Conservation (phyloP, 2,329 filamentous ascomycete species). For the Mariannaea sp. region DNA sequence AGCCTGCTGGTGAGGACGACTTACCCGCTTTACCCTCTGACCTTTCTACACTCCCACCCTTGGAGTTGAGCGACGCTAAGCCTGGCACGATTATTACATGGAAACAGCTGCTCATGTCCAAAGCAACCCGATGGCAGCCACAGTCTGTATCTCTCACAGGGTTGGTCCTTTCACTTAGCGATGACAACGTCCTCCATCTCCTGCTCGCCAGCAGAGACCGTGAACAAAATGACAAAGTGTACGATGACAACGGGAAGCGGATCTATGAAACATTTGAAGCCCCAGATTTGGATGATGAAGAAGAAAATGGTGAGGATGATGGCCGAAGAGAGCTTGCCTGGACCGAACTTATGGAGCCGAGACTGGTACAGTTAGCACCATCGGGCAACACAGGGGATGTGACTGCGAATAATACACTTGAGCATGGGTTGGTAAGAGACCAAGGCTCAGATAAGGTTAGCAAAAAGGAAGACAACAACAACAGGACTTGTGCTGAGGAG, state of each 20-base stretch:
- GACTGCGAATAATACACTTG: constrained; percentile 32
- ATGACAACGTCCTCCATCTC: constrained; percentile 60
- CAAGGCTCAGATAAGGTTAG: constrained; percentile 35
- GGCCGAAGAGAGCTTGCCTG: constrained; percentile 66
- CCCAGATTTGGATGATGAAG: constrained; percentile 65
- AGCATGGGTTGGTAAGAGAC: constrained; percentile 19
- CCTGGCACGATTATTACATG: constrained; percentile 71
- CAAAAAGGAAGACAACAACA: constrained; percentile 25
- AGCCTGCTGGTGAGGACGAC: constrained; percentile 60
- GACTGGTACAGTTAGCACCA: constrained; percentile 57
- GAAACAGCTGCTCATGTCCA: constrained; percentile 66
- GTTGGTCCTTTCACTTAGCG: constrained; percentile 60
- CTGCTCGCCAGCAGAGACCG: constrained; percentile 73
- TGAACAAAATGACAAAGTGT: constrained; percentile 59
- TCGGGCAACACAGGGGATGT: constrained; percentile 34
- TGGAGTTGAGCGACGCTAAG: constrained; percentile 55
- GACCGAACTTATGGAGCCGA: constrained; percentile 69
- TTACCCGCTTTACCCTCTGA: constrained; percentile 66
- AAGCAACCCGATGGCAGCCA: constrained; percentile 69
- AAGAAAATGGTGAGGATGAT: constrained; percentile 63
- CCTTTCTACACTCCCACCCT: constrained; percentile 54
- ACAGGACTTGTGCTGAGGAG: constrained; percentile 33
- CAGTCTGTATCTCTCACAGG: constrained; percentile 68
- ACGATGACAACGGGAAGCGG: constrained; percentile 72
- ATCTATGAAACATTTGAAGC: constrained; percentile 81